A percentile compares a stretch with the other conserved stretches of the same genome.
Evolutionary conservation across 306 rosid genomes (phyloP).

Genomic region (Glycine soja): DNA sequence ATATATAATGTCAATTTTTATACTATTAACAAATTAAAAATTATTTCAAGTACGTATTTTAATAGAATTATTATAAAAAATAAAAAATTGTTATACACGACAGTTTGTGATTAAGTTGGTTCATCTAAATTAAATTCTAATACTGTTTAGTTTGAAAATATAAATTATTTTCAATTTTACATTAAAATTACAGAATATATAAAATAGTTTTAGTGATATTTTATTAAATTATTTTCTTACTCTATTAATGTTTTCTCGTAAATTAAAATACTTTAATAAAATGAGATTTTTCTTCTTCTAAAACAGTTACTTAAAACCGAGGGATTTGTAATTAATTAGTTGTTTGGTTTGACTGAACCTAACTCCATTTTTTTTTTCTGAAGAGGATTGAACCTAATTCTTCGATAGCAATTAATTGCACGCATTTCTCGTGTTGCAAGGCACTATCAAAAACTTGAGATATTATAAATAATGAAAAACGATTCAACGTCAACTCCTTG

Average conservation of each 20-base stretch:
- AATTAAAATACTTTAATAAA: too few species aligned
- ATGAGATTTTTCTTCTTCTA: too few species aligned
- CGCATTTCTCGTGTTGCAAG: conserved; percentile 3
- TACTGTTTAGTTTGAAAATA: too few species aligned
- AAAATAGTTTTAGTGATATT: too few species aligned
- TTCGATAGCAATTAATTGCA: not conserved
- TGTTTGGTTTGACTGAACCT: not conserved
- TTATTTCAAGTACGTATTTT: too few species aligned
- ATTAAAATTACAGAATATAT: not conserved
- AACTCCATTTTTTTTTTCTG: not conserved
- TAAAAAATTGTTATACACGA: too few species aligned
- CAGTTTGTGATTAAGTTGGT: too few species aligned
- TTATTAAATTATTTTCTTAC: not conserved
- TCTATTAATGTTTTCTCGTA: not conserved
- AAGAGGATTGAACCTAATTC: not conserved
- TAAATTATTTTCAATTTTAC: not conserved
- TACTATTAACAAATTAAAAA: too few species aligned
- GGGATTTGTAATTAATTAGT: not conserved
- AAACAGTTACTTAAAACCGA: not conserved
- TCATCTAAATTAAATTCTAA: too few species aligned
- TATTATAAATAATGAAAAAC: not conserved
- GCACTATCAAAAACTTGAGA: not conserved
- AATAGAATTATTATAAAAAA: too few species aligned
- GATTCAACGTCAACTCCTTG: conserved; percentile 8
- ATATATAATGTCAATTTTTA: too few species aligned